A percentile compares a stretch with the other conserved stretches of the same genome.
Evolutionary conservation across 106 monocot species (phyloP).

Genomic region (Allium fistulosum): DNA sequence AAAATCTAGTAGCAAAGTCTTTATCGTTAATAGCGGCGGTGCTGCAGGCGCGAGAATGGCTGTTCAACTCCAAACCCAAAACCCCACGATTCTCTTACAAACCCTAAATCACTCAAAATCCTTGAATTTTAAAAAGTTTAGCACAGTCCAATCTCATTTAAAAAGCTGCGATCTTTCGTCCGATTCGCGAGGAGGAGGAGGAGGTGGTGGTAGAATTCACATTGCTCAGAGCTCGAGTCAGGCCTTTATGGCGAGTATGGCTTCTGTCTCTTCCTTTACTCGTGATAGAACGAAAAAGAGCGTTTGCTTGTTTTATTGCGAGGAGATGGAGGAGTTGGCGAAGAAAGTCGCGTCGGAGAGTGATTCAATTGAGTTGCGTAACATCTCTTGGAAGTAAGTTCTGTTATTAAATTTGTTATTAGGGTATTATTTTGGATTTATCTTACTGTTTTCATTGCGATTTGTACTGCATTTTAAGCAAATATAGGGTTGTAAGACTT

Average conservation of each 20-base stretch:
- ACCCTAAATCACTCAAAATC: background rate
- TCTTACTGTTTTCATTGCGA: too few relatives aligned
- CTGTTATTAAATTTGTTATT: background rate
- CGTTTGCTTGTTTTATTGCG: slow-evolving; percentile 80
- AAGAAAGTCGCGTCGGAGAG: slow-evolving; percentile 60
- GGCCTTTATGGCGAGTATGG: slow-evolving; percentile 8
- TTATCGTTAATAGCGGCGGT: too few relatives aligned
- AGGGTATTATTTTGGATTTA: too few relatives aligned
- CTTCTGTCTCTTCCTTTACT: slow-evolving; percentile 17
- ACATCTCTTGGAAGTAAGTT: slow-evolving; percentile 73
- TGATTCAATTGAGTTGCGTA: slow-evolving; percentile 78
- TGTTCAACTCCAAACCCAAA: background rate
- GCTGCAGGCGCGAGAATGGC: too few relatives aligned
- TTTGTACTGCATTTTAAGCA: too few relatives aligned
- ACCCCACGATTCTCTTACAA: background rate
- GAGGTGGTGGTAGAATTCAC: slow-evolving; percentile 1
- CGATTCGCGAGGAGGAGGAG: background rate
- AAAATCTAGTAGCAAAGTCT: too few relatives aligned
- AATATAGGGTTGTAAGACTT: too few relatives aligned
- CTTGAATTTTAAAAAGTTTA: background rate
- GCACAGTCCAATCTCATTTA: slow-evolving; percentile 5
- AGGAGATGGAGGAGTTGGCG: slow-evolving; percentile 83
- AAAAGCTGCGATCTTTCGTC: slow-evolving; percentile 2
- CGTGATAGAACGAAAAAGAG: slow-evolving; percentile 48
- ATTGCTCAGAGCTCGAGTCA: background rate